Evolutionary conservation across 1,139 yeast species (phyloP), one percentile per base, ranked within the genome.

Genomic region (Blastobotrys serpentis): DNA sequence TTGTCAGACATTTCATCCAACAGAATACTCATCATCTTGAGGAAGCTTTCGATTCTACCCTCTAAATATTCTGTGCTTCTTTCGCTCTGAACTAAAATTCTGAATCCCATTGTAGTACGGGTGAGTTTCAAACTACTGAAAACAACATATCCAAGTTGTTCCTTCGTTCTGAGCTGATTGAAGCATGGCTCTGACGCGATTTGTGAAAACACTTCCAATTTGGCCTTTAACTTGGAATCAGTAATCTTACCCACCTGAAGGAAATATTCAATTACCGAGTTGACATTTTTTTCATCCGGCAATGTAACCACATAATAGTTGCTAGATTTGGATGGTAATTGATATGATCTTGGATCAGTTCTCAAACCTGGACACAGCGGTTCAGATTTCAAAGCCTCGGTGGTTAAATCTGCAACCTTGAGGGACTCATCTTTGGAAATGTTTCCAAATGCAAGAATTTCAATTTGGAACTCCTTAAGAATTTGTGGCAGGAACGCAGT

Each of bases 71-170:
- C 77, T 2, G 94, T 76, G 2, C 86, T 70, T 63, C 86, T 79
- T 66, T 89, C 97, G 52, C 95, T 84, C 69, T 92, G 98, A 40
- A 90, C 75, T 55, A 90, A 70, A n/a, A 92, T 69, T 58, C 96
- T 75, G 56, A 84, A 76, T 11, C 95, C 95, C 58, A 82, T 74
- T 1, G 89, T 78, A 8, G 94, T 84, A 62, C 95, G 77, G 1
- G 87, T 78, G 49, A 76, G 74, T 54, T 84, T 73, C 29, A 78
- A 69, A 1, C 95, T 86, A 33, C 94, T 82, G 64, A 87, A 88
- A 0, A 92, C 98, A 52, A 92, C 89, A 62, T 86, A 86, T 1
- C 95, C 95, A 32, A 86, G 73, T 64, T 92, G 98, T 67, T 92
- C 98, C 59, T 87, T 84, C 2, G 98, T 92, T 66, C 98, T 77